Evolutionary conservation across 768 basidiomycete species (phyloP), one percentile per base, ranked within the genome.

Genomic region (Lactarius vividus): DNA sequence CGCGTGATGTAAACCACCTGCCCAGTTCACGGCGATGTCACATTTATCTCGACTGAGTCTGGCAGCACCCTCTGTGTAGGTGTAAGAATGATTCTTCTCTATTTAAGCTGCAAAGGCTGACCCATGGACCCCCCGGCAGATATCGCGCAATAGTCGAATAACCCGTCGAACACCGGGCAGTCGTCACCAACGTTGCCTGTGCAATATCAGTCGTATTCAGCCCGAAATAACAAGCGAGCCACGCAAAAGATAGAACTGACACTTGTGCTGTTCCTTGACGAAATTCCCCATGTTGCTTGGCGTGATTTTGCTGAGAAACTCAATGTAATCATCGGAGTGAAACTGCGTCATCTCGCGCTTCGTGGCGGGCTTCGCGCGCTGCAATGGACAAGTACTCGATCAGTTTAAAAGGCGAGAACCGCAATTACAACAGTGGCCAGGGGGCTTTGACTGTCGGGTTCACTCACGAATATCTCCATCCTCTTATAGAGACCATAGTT

Each of bases 91-190:
- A 9, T n/a, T 58, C 33, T 57, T 31, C 7, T 4, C 29, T 39
- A 46, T 4, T 1, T 44, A n/a, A 18, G 23, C 16, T 42, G n/a
- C 18, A 18, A 55, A 33, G 44, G 77, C 88, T 64, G 71, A 97
- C 97, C 96, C 94, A 99, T 98, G 0, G 95, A 97, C 3, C 97
- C 97, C 56, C 97, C 97, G n/a, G 97, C 97, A 13, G 97, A 98
- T 72, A 99, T 99, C 3, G 96, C 96, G 74, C 97, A 98, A 75
- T 98, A 99, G 71, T 99, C 97, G 75, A 99, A 99, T 55, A 99
- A 79, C 0, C 97, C 97, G 71, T 99, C 97, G 71, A 99, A 99
- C 39, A 98, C 94, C 2, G 97, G 97, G 76, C 96, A 98, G 76
- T 99, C 97, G 72, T 99, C 97, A 39, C 96, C 97, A 26, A 98